phyloP scores from a whole-genome alignment of 768 basidiomycete species.

The Boletus huronensis region DNA sequence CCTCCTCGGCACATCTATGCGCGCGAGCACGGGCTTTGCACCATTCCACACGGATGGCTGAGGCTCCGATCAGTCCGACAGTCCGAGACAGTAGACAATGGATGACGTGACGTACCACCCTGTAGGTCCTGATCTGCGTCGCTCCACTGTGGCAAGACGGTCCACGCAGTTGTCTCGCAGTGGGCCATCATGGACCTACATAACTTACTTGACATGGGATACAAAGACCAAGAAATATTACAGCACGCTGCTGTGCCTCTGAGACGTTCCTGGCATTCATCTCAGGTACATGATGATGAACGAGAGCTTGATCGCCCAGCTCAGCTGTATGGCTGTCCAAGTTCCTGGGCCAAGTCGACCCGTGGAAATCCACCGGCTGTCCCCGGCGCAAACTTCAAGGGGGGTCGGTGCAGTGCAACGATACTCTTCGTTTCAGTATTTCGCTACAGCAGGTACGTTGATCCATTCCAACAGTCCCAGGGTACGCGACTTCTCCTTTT shows the following conservation, averaged over 20 bases:
- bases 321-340: neutral
- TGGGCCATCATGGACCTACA: neutral
- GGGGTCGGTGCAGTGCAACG: neutral
- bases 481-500: neutral
- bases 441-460: constrained; percentile 5
- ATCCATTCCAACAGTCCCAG: neutral
- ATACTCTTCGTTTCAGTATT: neutral
- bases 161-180: neutral
- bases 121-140: too few species aligned
- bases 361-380: constrained; percentile 16
- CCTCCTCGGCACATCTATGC: too few species aligned
- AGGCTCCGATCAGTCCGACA: too few species aligned
- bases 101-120: too few species aligned
- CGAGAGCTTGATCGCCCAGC: neutral
- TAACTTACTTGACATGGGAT: neutral
- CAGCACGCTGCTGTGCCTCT: constrained; percentile 3
- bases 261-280: neutral
- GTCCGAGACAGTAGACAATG: too few species aligned
- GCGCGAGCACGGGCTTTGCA: too few species aligned
- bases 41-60: too few species aligned
- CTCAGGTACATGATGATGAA: neutral
- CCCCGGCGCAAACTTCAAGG: constrained; percentile 10
- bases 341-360: neutral
- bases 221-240: neutral
- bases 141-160: too few species aligned